These are phyloP conservation scores for Platanus orientalis DNA, from an alignment of 164 flowering plant genomes.

Conservation along the genomic window DNA sequence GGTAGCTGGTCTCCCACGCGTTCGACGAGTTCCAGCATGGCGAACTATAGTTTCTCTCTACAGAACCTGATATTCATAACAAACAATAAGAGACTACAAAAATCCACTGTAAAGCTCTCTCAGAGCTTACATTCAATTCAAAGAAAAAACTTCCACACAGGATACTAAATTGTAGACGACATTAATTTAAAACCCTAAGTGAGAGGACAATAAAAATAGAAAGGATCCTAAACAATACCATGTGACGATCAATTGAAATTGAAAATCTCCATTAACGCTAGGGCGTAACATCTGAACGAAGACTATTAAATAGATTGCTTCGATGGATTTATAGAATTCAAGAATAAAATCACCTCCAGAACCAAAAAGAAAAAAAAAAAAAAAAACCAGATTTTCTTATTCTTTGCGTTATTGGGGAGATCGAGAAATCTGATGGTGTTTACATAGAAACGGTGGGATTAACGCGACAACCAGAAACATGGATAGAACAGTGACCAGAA, in stretches of 20 bases:
- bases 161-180: not conserved
- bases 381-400: constrained; percentile 39
- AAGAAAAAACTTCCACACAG: not conserved
- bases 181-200: not conserved
- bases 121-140: not conserved
- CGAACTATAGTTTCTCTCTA: constrained; percentile 67
- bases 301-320: not conserved
- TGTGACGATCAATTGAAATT: not conserved
- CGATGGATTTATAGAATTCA: not conserved
- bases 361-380: not conserved
- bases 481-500: constrained; percentile 47
- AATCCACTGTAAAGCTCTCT: not conserved
- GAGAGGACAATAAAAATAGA: not conserved
- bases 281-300: not conserved
- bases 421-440: constrained; percentile 49
- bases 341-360: not conserved
- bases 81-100: not conserved
- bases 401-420: constrained; percentile 32
- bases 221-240: not conserved
- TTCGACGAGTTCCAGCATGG: constrained; percentile 57
- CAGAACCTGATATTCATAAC: constrained; percentile 40
- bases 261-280: too few relatives aligned
- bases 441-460: constrained; percentile 78
- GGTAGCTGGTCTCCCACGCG: constrained; percentile 82
- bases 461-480: constrained; percentile 53